Base-by-base conservation (phyloP, 805 yeast genomes). In the Jamesozyma gamospora region DNA sequence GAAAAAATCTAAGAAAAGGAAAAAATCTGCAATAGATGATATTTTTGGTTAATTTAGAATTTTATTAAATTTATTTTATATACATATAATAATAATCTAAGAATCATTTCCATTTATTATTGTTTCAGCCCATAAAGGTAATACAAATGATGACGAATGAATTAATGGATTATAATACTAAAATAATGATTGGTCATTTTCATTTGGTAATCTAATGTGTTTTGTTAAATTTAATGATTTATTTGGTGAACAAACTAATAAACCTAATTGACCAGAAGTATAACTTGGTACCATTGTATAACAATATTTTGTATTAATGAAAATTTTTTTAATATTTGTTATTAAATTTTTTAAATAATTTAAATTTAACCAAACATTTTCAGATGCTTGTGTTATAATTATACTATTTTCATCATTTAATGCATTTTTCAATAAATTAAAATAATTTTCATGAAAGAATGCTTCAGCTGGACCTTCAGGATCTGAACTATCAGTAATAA, bases 391-490 rank as follows among this genome's bases (percentile, higher is more conserved):
- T 71, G 86, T 81, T 34, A 87, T 81, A 35, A 86, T 81, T 28
- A 86, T 76, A 27, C 79, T 79, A 24, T 41, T 32, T 45, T 77
- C 66, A 2, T 68, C 67, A 34, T 72, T 72, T 40, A 87, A 69
- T 4, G 92, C 82, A 42, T 72, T 70, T 45, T 66, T 53, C 41
- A 88, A 65, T 40, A 87, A 64, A 52, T 75, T 67, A 62, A 86
- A 87, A 64, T 87, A 87, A 41, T 72, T 75, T 44, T 71, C 70
- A 58, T 85, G 84, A 66, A 87, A 87, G 50, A 87, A 82, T 15
- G 82, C 82, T 52, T 79, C 94, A 1, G 96, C 96, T 5, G 96
- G 96, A 3, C 92, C 96, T 51, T 87, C 96, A 1, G 96, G 96
- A 60, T 87, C 96, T 2, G 94, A 81, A 2, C 95, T 83, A 60